phyloP scores from a whole-genome alignment of 257 asterid genomes.

The Pogostemon cablin region DNA sequence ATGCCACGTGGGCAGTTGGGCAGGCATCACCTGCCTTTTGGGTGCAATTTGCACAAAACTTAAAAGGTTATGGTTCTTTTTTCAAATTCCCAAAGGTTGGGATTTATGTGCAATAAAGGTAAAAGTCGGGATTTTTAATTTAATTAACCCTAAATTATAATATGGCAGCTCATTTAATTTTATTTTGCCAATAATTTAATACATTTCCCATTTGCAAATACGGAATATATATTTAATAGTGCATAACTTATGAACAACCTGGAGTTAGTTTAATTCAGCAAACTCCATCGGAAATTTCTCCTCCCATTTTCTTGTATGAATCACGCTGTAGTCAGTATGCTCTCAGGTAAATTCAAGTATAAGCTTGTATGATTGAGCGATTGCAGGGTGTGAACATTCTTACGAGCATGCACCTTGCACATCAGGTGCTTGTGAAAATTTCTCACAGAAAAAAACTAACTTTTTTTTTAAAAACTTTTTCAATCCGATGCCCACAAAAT shows the following conservation, averaged over 20 bases:
- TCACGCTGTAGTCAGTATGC: conserved; percentile 23
- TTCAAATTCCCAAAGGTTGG: too few species aligned
- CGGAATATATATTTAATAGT: neutral
- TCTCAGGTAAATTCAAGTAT: conserved; percentile 31
- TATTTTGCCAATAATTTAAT: neutral
- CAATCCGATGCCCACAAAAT: conserved; percentile 10
- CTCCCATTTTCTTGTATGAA: conserved; percentile 14
- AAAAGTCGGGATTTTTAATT: too few species aligned
- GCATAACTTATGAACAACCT: neutral
- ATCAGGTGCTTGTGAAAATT: conserved; percentile 39
- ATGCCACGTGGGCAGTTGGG: too few species aligned
- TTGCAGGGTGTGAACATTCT: neutral
- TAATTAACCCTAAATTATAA: too few species aligned
- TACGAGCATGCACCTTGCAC: conserved; percentile 19
- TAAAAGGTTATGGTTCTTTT: too few species aligned
- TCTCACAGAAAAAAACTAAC: conserved; percentile 21
- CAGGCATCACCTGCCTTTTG: too few species aligned
- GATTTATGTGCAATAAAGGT: too few species aligned
- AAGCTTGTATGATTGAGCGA: neutral
- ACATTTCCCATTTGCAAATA: neutral
- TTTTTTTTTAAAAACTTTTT: neutral
- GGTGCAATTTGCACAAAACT: too few species aligned
- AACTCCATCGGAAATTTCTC: neutral
- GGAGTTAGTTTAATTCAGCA: neutral
- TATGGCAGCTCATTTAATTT: neutral